These are phyloP conservation scores for Quercus gilva DNA, from an alignment of 306 rosid genomes.

Conservation along the genomic window DNA sequence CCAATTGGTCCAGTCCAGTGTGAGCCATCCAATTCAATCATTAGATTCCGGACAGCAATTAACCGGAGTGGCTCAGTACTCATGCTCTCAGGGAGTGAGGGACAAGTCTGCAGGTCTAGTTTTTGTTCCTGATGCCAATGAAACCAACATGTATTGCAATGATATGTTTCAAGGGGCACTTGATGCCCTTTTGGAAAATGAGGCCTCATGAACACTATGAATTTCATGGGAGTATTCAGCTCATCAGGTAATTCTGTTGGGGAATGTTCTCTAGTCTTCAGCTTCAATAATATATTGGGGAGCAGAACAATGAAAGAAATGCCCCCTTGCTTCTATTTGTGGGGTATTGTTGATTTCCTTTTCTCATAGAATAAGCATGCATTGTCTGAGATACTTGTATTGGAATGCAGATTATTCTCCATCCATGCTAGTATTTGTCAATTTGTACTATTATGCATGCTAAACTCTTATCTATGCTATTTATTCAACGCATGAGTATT, in stretches of 20 bases:
- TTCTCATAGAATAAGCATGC: neutral
- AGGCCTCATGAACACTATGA: conserved; percentile 29
- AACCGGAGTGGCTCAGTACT: conserved; percentile 7
- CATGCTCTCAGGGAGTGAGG: conserved; percentile 13
- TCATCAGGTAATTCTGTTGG: neutral
- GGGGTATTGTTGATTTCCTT: neutral
- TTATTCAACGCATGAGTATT: neutral
- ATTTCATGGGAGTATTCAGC: conserved; percentile 33
- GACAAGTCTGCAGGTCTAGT: conserved; percentile 26
- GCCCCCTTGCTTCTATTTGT: neutral
- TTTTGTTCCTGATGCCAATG: neutral
- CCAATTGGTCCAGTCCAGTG: conserved; percentile 21
- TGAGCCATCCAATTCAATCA: conserved; percentile 23
- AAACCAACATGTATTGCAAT: conserved; percentile 5
- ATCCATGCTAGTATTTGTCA: neutral
- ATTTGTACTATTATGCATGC: neutral
- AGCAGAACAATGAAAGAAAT: neutral
- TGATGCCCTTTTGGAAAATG: conserved; percentile 32
- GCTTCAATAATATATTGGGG: neutral
- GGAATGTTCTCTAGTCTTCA: neutral
- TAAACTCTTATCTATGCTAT: neutral
- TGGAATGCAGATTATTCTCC: neutral
- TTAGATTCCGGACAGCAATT: conserved; percentile 22
- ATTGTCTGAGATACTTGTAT: neutral
- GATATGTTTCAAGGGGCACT: conserved; percentile 23